Base-by-base conservation (phyloP, 176 grass and related monocot species). In the Chloris gayana region DNA sequence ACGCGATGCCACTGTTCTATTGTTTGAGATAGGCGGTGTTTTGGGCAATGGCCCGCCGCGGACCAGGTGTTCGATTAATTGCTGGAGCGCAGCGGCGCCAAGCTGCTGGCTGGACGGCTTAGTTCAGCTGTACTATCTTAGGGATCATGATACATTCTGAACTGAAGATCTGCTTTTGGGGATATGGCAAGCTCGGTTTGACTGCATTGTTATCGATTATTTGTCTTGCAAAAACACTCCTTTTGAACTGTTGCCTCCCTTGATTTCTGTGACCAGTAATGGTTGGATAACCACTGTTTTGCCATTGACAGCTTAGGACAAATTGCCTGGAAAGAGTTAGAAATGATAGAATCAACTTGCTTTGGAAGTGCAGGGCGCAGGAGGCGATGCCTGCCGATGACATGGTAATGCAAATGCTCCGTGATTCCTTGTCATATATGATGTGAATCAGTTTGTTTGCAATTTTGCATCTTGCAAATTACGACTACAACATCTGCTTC, bases 261-360 rank as follows among this genome's bases (percentile, higher is more conserved):
- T 77, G 42, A 51, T 51, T 3, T 71, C 6, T 58, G 14, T 73
- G 75, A 67, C 22, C 35, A 13, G 46, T 32, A 56, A 34, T 2
- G 30, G 54, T 22, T 30, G 57, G 56, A 47, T 82, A 75, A 34
- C 56, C 32, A 41, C 11, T 84, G 15, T 77, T 83, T 10, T 82
- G 15, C 46, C 45, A 25, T 63, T 34, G 26, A 72, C 86, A 98
- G 95, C 92, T 98, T 59, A 88, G 88, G 73, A 80, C 73, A 15
- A 95, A 90, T 70, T 98, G 95, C 79, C 49, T 98, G 77, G 77
- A 32, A 73, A 91, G 92, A 78, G 79, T 95, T 60, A 76, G 83
- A 82, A 75, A 82, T 64, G 92, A 98, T 66, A 85, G 92, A 82
- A 82, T 57, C 4, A 80, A 86, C 45, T 88, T 95, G 81, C 92